phyloP scores from a whole-genome alignment of 2,329 filamentous ascomycete genomes.

The Phyllosticta ampelicida region DNA sequence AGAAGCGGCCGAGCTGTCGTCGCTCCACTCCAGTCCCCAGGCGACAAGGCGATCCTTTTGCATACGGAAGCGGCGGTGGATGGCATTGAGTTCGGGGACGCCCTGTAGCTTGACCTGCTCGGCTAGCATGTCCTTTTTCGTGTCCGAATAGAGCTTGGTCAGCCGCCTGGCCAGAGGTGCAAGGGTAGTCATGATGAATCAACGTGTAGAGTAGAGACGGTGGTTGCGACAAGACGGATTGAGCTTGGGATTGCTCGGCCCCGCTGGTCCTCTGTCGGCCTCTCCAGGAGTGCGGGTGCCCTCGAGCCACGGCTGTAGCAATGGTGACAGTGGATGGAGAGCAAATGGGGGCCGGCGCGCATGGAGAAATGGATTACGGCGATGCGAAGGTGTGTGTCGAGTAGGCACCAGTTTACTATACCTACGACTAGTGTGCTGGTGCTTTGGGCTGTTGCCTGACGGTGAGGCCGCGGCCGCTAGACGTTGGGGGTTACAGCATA shows the following conservation, averaged over 20 bases:
- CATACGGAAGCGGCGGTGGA: conserved; percentile 68
- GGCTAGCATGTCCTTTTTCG: conserved; percentile 64
- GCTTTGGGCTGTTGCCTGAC: conserved; percentile 23
- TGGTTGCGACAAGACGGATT: conserved; percentile 3
- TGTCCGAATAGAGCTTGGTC: conserved; percentile 68
- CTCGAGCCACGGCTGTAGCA: not conserved
- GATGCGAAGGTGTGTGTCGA: no score
- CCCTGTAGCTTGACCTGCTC: conserved; percentile 48
- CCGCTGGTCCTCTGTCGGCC: not conserved
- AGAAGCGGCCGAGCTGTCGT: conserved; percentile 45
- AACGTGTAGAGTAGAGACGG: not conserved
- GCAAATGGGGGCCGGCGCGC: not conserved
- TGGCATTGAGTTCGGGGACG: conserved; percentile 55
- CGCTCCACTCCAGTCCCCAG: conserved; percentile 75
- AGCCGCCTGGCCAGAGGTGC: conserved; percentile 36
- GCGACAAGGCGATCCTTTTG: conserved; percentile 69
- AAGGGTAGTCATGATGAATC: conserved; percentile 9
- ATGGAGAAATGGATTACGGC: not conserved
- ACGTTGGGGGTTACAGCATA: no score
- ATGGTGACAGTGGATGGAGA: not conserved
- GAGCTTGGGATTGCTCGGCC: not conserved
- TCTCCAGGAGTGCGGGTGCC: not conserved
- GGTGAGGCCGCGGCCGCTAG: not conserved
- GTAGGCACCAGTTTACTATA: not conserved
- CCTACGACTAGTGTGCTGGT: conserved; percentile 10